Evolutionary conservation across 306 rosid species (phyloP).

Genomic region (Cicer bijugum): DNA sequence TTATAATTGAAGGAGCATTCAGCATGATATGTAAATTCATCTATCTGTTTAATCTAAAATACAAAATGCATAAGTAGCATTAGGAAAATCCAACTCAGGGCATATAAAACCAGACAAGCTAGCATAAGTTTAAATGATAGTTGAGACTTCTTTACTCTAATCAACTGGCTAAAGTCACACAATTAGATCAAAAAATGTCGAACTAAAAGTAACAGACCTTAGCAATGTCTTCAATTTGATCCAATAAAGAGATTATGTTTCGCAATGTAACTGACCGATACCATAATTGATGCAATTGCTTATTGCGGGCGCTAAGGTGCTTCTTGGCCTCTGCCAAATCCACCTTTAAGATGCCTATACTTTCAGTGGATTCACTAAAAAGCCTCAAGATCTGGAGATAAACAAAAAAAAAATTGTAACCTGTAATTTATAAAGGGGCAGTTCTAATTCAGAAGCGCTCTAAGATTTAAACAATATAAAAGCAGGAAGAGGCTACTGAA

Average conservation of each 20-base stretch:
- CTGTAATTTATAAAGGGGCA: constrained; percentile 16
- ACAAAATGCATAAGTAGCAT: constrained; percentile 37
- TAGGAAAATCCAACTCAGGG: constrained; percentile 35
- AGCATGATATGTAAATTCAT: constrained; percentile 20
- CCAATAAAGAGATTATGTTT: constrained; percentile 91
- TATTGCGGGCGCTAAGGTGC: constrained; percentile 87
- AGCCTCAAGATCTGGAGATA: constrained; percentile 86
- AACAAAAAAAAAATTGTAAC: constrained; percentile 37
- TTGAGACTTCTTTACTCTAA: constrained; percentile 25
- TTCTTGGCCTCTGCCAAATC: constrained; percentile 92
- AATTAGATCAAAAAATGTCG: constrained; percentile 44
- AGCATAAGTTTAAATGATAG: constrained; percentile 31
- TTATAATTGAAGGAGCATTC: constrained; percentile 12
- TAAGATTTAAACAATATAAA: constrained; percentile 29
- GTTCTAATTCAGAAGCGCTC: constrained; percentile 25
- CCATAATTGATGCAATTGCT: constrained; percentile 99
- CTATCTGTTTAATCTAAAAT: constrained; percentile 33
- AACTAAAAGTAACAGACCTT: constrained; percentile 63
- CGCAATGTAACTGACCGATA: constrained; percentile 97
- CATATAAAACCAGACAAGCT: constrained; percentile 41
- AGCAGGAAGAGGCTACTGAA: constrained; percentile 29
- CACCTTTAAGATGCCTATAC: constrained; percentile 72
- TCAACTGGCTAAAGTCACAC: constrained; percentile 37
- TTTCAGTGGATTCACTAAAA: constrained; percentile 93
- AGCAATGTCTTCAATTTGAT: constrained; percentile 98